These are phyloP conservation scores for Cercophora sp. DNA, from an alignment of 495 filamentous ascomycete genomes.

Conservation along the genomic window DNA sequence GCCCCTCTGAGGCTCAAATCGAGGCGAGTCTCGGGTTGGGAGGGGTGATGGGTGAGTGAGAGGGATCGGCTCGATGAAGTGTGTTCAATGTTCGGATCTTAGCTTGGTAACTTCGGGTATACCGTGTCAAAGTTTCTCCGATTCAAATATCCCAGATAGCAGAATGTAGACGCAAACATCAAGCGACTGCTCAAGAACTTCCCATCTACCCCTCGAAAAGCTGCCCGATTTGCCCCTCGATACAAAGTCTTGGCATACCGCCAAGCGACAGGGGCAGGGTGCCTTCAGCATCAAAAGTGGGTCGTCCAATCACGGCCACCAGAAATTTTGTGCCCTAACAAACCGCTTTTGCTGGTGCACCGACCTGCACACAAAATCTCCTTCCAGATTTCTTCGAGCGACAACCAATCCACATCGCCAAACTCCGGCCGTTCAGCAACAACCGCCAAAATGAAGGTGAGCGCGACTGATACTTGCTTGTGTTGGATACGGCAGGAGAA, in stretches of 20 bases:
- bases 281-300: conserved; percentile 7
- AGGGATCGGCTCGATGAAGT: too few relatives aligned
- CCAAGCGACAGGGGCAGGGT: background rate
- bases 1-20: too few relatives aligned
- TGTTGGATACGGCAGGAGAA: too few relatives aligned
- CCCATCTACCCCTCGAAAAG: too few relatives aligned
- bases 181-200: too few relatives aligned
- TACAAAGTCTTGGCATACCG: background rate
- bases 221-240: background rate
- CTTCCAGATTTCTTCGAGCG: conserved; percentile 23
- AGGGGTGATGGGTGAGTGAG: too few relatives aligned
- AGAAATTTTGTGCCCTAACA: conserved; percentile 30
- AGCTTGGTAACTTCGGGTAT: too few relatives aligned
- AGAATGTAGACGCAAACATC: too few relatives aligned
- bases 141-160: too few relatives aligned
- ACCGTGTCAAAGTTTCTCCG: too few relatives aligned
- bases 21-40: too few relatives aligned
- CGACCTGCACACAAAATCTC: conserved; percentile 37
- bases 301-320: conserved; percentile 21
- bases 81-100: too few relatives aligned
- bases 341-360: conserved; percentile 19
- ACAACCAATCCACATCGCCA: conserved; percentile 25
- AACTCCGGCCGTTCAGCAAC: conserved; percentile 31
- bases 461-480: background rate
- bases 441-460: conserved; percentile 38